phyloP scores from a whole-genome alignment of 2,329 filamentous ascomycete species.

The Aquanectria penicillioides region DNA sequence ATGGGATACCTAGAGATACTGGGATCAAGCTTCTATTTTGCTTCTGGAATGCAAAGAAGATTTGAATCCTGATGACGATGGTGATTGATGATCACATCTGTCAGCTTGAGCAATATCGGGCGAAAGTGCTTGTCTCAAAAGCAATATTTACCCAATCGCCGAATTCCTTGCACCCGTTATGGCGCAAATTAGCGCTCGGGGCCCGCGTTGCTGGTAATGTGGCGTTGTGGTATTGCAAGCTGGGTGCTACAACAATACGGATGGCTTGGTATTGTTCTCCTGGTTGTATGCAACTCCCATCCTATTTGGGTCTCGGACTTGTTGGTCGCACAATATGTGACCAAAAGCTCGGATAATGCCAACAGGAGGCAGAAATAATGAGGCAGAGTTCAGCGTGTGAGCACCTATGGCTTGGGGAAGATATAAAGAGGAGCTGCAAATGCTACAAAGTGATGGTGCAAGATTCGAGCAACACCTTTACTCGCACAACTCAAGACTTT shows the following conservation, averaged over 20 bases:
- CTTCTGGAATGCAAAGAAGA: slow-evolving; percentile 4
- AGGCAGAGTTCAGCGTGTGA: too few species aligned
- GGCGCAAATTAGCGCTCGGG: background rate
- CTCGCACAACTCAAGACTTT: slow-evolving; percentile 1
- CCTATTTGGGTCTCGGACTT: slow-evolving; percentile 20
- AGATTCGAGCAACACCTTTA: slow-evolving; percentile 3
- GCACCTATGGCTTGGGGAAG: too few species aligned
- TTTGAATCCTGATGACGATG: too few species aligned
- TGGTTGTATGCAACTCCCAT: slow-evolving; percentile 10
- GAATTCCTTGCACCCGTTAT: background rate
- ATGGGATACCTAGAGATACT: too few species aligned
- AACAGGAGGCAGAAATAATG: too few species aligned
- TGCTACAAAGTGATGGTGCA: background rate
- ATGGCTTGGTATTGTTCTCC: slow-evolving; percentile 39
- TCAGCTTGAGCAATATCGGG: too few species aligned
- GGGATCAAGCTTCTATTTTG: background rate
- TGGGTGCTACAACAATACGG: slow-evolving; percentile 38
- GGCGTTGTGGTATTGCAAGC: slow-evolving; percentile 14
- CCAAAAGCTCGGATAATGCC: background rate
- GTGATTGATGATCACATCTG: too few species aligned
- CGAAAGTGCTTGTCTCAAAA: slow-evolving; percentile 7
- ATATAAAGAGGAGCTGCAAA: slow-evolving; percentile 28
- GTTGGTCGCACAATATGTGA: background rate
- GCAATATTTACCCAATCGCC: background rate
- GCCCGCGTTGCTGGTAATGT: slow-evolving; percentile 10